phyloP scores from a whole-genome alignment of 352 stramenopile genomes.

The Blastocystis sp. region DNA sequence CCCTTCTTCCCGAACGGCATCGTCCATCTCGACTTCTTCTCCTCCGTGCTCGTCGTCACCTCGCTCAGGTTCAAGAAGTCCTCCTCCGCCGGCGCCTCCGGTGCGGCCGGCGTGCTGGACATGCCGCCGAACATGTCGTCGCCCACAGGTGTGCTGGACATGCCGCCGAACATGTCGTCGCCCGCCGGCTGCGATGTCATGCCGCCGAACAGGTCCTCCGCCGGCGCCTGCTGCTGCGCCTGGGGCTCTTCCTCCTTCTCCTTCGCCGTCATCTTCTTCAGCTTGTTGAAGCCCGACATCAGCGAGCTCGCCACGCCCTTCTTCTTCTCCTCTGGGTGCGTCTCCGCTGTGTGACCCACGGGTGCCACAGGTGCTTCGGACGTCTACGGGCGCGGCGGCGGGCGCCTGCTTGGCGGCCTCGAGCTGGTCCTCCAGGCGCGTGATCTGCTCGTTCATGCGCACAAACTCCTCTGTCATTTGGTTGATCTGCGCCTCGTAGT shows the following conservation, averaged over 20 bases:
- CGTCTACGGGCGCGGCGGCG: neutral
- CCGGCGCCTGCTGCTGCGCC: neutral
- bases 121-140: constrained; percentile 14
- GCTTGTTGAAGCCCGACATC: constrained; percentile 61
- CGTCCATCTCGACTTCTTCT: constrained; percentile 13
- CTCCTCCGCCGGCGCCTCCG: constrained; percentile 8
- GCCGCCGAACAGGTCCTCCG: constrained; percentile 16
- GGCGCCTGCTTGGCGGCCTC: neutral
- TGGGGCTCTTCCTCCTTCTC: constrained; percentile 2
- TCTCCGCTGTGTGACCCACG: neutral
- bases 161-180: constrained; percentile 34
- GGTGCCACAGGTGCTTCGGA: neutral
- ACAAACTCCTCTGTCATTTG: constrained; percentile 61
- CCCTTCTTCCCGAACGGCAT: constrained; percentile 31
- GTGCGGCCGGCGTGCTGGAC: neutral
- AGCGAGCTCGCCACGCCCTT: constrained; percentile 30
- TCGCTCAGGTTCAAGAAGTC: constrained; percentile 47
- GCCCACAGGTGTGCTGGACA: neutral
- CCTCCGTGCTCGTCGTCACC: neutral
- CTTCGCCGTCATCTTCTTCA: constrained; percentile 43
- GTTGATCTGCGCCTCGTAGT: constrained; percentile 53
- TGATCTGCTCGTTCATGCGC: constrained; percentile 56
- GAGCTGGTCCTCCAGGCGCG: constrained; percentile 4
- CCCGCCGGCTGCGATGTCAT: neutral
- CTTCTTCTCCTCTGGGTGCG: constrained; percentile 52